Conservation (phyloP, 345 rosid genomes). For the Xanthoceras sorbifolium region DNA sequence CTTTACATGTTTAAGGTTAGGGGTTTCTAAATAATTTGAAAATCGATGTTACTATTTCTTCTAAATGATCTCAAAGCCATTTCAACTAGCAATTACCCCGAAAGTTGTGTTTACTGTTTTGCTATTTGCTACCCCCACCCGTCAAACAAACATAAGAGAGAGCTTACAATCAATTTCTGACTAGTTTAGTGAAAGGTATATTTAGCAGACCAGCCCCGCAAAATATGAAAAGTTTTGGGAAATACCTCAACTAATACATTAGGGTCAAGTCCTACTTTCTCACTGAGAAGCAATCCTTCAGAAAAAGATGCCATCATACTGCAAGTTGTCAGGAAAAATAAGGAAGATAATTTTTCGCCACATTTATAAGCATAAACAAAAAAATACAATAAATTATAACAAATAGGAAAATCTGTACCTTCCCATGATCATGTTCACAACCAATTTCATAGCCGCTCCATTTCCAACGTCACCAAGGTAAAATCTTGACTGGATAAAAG, state of each 20-base stretch:
- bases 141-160: background rate
- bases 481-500: conserved; percentile 74
- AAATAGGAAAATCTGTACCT: conserved; percentile 46
- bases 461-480: conserved; percentile 92
- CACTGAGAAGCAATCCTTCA: conserved; percentile 79
- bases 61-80: background rate
- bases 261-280: conserved; percentile 93
- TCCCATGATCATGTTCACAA: conserved; percentile 98
- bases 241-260: conserved; percentile 73
- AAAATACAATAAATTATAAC: background rate
- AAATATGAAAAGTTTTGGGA: background rate
- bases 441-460: conserved; percentile 97
- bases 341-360: conserved; percentile 14
- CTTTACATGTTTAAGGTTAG: background rate
- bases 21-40: background rate
- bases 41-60: background rate
- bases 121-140: background rate
- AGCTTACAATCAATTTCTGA: background rate
- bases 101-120: background rate
- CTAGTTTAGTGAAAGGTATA: background rate
- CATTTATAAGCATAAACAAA: conserved; percentile 10
- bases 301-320: conserved; percentile 98
- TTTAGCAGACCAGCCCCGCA: background rate
- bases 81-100: background rate
- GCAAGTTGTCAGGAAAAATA: conserved; percentile 24